Percentiles rank a stretch among this genome's conserved stretches.
phyloP scores from a whole-genome alignment of 2,329 filamentous ascomycete genomes.

The Triangularia setosa region DNA sequence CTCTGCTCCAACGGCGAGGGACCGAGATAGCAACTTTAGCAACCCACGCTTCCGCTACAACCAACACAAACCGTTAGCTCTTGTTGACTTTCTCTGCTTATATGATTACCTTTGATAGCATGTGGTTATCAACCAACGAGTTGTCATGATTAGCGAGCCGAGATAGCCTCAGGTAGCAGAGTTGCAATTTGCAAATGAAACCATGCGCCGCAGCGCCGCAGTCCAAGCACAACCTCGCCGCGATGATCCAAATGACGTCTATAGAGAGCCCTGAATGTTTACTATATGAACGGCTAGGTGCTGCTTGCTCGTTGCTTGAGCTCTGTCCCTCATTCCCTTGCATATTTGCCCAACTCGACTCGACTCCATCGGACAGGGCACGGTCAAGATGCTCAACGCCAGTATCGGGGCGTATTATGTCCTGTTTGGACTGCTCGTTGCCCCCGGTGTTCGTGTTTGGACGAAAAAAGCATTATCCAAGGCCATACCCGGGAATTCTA shows the following conservation, averaged over 20 bases:
- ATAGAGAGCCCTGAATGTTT: not conserved
- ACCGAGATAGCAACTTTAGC: too few species aligned
- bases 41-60: not conserved
- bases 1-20: too few species aligned
- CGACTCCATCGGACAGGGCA: not conserved
- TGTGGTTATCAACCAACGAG: not conserved
- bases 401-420: not conserved
- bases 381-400: not conserved
- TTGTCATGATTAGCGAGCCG: not conserved
- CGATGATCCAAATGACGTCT: not conserved
- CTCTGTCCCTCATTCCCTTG: not conserved
- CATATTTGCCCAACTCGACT: not conserved
- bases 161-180: not conserved
- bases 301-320: not conserved
- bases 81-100: not conserved
- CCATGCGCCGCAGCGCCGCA: not conserved
- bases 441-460: not conserved
- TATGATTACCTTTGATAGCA: not conserved
- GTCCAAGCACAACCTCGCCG: not conserved
- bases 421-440: not conserved
- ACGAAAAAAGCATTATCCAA: constrained; percentile 12
- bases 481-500: constrained; percentile 17
- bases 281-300: not conserved
- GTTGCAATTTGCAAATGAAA: not conserved
- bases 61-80: not conserved